Conservation (phyloP, 148 eudicot genomes). For the Vaccinium vitisidaea region DNA sequence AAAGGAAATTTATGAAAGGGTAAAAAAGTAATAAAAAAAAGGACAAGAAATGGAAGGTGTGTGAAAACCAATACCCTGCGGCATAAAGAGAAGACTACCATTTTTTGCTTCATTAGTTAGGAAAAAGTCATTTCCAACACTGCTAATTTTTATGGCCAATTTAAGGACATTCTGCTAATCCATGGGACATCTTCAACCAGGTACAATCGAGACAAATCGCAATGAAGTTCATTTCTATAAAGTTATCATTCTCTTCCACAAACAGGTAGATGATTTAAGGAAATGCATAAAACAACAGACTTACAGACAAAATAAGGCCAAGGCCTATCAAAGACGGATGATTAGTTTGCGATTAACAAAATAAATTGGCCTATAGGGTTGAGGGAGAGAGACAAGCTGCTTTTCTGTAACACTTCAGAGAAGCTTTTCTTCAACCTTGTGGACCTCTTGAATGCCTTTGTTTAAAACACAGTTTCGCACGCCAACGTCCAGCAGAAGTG, state of each 20-base stretch:
- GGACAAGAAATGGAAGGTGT: no score
- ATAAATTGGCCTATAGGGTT: conserved; percentile 9
- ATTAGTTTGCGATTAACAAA: conserved; percentile 6
- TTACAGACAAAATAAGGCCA: background rate
- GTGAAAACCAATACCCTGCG: no score
- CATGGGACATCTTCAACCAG: background rate
- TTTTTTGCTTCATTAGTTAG: background rate
- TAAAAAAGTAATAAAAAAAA: no score
- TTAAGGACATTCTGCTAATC: background rate
- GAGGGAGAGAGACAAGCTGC: background rate
- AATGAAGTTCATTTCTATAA: background rate
- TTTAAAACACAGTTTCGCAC: background rate
- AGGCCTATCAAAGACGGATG: background rate
- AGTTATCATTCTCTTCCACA: background rate
- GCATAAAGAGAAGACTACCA: no score
- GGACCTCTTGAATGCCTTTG: background rate
- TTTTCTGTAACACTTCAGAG: conserved; percentile 1
- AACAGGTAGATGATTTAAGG: background rate
- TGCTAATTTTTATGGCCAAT: background rate
- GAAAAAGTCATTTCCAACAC: background rate
- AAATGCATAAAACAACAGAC: background rate
- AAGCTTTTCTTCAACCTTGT: conserved; percentile 5
- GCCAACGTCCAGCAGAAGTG: conserved; percentile 10
- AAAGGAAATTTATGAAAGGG: no score
- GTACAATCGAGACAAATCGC: background rate